Evolutionary conservation across 768 basidiomycete species (phyloP), one percentile per base, ranked within the genome.

Genomic region (Erythrobasidium yunnanense): DNA sequence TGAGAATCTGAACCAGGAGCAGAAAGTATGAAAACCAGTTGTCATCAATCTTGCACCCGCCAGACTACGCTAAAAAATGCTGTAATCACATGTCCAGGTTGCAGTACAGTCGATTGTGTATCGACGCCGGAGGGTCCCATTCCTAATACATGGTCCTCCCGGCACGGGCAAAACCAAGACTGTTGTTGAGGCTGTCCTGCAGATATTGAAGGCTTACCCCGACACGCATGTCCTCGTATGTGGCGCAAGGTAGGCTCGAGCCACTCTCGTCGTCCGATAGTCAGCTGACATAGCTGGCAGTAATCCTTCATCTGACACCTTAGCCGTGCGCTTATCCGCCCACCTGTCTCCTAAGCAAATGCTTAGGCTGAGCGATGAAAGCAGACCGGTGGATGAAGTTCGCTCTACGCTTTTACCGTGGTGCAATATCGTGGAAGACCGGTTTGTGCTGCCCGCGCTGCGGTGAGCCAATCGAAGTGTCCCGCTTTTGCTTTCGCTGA

Each of bases 311-410:
- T 72, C 76, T 8, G 77, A 78, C 60, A 77, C 76, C 17, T 66
- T 78, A 25, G 74, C 74, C 0, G 55, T 70, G 2, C 72, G 77
- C 3, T 71, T 78, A 0, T 62, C 55, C 0, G 51, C 66, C n/a
- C 38, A 51, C 0, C 69, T 76, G 15, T 5, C 27, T 8, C 70
- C 73, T 0, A 38, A 58, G 2, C 53, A 71, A 20, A 69, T 77
- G 55, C 68, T 78, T 17, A 66, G 77, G 13, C 71, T 78, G 18
- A 76, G 76, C 67, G 57, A 68, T 15, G 72, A 72, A 3, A 72
- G 69, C 18, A 70, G 77, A 15, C 76, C 77, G 0, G 74, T 78
- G 62, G 74, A 75, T 8, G 77, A 78, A 67, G 76, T 77, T 0
- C 62, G 71, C 0, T 68, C 50, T 30, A 71, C 71, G 22, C 57